phyloP scores from a whole-genome alignment of 2,329 filamentous ascomycete species.

The Neopestalotiopsis sp. region DNA sequence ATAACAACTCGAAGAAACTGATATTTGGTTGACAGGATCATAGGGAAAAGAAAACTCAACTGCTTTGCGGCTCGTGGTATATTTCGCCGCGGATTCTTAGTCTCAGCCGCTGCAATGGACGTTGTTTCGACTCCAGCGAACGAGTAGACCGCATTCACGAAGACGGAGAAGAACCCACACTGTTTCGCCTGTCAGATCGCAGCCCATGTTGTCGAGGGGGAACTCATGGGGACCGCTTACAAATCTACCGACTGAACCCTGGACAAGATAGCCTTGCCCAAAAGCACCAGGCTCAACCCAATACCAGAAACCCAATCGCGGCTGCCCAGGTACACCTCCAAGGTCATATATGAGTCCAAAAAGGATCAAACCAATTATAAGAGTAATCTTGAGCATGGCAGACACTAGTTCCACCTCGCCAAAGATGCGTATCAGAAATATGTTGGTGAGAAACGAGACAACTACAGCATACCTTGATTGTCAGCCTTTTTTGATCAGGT shows the following conservation, averaged over 20 bases:
- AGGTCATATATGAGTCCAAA: constrained; percentile 53
- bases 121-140: constrained; percentile 40
- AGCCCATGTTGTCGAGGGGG: background rate
- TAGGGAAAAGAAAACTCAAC: background rate
- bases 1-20: background rate
- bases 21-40: background rate
- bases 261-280: constrained; percentile 43
- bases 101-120: constrained; percentile 44
- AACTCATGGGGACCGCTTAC: constrained; percentile 22
- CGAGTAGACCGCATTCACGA: constrained; percentile 36
- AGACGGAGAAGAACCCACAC: constrained; percentile 41
- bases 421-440: constrained; percentile 16
- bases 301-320: constrained; percentile 56
- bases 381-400: constrained; percentile 26
- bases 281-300: constrained; percentile 57
- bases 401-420: constrained; percentile 20
- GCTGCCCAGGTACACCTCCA: constrained; percentile 54
- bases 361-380: constrained; percentile 56
- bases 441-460: constrained; percentile 9
- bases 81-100: constrained; percentile 41
- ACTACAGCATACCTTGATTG: background rate
- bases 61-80: constrained; percentile 39
- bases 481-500: background rate
- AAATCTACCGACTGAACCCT: constrained; percentile 40
- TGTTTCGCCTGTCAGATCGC: background rate